These are phyloP conservation scores for Boletus patriciae DNA, from an alignment of 768 basidiomycete genomes.

Conservation along the genomic window DNA sequence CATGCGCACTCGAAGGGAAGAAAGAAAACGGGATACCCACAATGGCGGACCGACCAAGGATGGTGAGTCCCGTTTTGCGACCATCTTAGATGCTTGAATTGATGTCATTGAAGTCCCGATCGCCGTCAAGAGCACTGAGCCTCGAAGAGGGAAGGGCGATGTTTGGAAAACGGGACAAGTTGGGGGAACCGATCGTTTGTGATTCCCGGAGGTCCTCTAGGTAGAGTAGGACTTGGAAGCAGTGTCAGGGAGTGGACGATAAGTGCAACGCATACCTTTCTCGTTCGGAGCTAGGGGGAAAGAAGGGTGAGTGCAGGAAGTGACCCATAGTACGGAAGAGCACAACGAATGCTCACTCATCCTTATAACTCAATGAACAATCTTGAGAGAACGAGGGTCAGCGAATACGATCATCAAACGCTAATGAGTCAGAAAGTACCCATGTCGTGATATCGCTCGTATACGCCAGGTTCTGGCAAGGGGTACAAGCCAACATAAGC, in stretches of 20 bases:
- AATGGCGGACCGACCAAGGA: slow-evolving; percentile 23
- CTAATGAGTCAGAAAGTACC: slow-evolving; percentile 9
- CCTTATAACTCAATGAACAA: slow-evolving; percentile 17
- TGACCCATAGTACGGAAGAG: background rate
- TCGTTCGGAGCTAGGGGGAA: slow-evolving; percentile 58
- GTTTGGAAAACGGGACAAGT: slow-evolving; percentile 37
- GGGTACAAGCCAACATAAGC: slow-evolving; percentile 50
- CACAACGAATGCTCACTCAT: slow-evolving; percentile 10
- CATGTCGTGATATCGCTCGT: slow-evolving; percentile 30
- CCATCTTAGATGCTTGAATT: slow-evolving; percentile 66
- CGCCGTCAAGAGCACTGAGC: slow-evolving; percentile 44
- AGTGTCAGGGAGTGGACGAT: slow-evolving; percentile 6
- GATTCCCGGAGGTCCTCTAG: slow-evolving; percentile 62
- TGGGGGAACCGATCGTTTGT: slow-evolving; percentile 31
- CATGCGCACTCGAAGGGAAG: slow-evolving; percentile 14
- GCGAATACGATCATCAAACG: background rate
- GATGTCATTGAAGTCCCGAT: slow-evolving; percentile 44
- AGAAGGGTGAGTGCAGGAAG: slow-evolving; percentile 4
- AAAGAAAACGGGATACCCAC: slow-evolving; percentile 21
- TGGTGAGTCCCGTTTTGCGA: slow-evolving; percentile 59
- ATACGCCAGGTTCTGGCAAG: slow-evolving; percentile 42
- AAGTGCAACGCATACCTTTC: slow-evolving; percentile 53
- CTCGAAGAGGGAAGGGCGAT: slow-evolving; percentile 43
- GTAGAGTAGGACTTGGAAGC: slow-evolving; percentile 57
- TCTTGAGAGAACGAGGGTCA: slow-evolving; percentile 23